Evolutionary conservation across 1,139 yeast genomes (phyloP), one percentile per base, ranked within the genome.

Genomic region (Zygoascus sp.): DNA sequence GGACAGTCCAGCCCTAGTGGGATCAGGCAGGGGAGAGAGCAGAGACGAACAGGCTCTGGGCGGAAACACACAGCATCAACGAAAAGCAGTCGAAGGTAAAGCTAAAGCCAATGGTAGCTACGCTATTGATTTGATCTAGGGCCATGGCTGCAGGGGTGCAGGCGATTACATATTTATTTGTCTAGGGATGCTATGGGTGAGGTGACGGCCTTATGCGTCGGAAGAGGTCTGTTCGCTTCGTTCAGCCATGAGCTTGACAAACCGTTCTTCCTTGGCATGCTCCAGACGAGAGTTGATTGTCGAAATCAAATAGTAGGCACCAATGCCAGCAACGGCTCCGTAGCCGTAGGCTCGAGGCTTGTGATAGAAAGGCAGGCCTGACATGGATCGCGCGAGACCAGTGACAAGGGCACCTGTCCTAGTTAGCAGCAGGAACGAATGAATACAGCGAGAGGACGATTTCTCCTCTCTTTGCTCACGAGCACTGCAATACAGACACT

Each of bases 281-380:
- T 42, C 45, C 16, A 42, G 34, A 15, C 36, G 16, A 11, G 23
- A 17, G 20, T 42, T 42, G 23, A 35, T 22, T 13, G 45, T 25
- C 3, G 35, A 23, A 19, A 42, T 42, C 27, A 42, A 36, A 20
- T 25, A 35, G n/a, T 28, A 42, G 9, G 45, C 45, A 11, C 41
- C 45, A 13, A 42, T 35, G 8, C 45, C 45, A 10, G 45, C 45
- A 16, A 35, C 36, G 13, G 45, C 45, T 27, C 45, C 45, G 15
- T 34, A 42, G 15, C 36, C 45, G n/a, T 35, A 35, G 5, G 23
- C 28, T 17, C 32, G 39, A 19, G 45, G 45, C 8, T 35, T 35
- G 13, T 42, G 25, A 35, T 42, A 42, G 16, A 16, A 35, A 35
- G 45, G 45, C 17, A 42, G 25, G 25, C 45, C 45, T 16, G 40